These are phyloP conservation scores for Cynanchum wilfordii DNA, from an alignment of 257 asterid genomes.

Conservation along the genomic window DNA sequence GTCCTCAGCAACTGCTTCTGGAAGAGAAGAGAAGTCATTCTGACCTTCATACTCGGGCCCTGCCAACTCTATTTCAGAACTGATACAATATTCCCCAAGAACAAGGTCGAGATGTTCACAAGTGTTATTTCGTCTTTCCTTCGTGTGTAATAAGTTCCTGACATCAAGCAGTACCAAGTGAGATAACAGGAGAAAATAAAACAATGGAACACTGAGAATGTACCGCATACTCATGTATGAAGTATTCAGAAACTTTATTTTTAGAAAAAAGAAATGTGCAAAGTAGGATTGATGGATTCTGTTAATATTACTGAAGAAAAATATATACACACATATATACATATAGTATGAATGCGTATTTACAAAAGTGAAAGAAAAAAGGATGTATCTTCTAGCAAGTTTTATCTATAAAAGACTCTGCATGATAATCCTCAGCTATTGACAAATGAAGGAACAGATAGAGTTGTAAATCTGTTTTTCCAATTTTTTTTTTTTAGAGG, in stretches of 20 bases:
- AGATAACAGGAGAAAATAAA: background rate
- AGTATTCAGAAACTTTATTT: conserved; percentile 2
- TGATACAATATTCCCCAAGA: conserved; percentile 42
- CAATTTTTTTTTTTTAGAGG: background rate
- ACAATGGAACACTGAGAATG: background rate
- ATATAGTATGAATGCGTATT: background rate
- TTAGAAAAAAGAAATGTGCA: background rate
- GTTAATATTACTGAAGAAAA: background rate
- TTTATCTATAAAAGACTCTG: background rate
- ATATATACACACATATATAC: background rate
- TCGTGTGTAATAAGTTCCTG: conserved; percentile 46
- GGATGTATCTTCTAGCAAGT: background rate
- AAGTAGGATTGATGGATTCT: background rate
- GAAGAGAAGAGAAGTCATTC: conserved; percentile 35
- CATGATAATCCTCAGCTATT: background rate
- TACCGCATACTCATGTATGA: background rate
- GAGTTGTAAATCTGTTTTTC: background rate
- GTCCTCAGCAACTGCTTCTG: conserved; percentile 33
- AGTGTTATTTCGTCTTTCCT: conserved; percentile 32
- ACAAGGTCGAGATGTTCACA: conserved; percentile 30
- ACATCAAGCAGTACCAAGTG: conserved; percentile 4
- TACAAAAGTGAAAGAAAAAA: background rate
- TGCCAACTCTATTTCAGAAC: conserved; percentile 40
- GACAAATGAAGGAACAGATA: background rate
- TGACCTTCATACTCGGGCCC: conserved; percentile 37